Conservation (phyloP, 768 basidiomycete species). For the Flagelloscypha sp. region DNA sequence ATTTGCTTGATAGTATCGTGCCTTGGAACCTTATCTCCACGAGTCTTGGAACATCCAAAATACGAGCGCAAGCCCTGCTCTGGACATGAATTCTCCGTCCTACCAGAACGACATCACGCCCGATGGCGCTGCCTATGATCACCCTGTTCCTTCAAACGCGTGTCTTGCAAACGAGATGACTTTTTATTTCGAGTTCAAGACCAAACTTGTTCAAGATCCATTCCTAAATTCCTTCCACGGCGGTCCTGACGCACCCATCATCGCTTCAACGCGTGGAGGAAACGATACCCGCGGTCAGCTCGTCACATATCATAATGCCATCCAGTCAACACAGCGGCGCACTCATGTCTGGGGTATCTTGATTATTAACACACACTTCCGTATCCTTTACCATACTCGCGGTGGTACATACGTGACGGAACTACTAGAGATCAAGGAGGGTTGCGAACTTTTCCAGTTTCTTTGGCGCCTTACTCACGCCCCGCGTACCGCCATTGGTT, state of each 20-base stretch:
- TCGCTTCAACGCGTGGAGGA: background rate
- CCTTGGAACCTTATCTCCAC: conserved; percentile 3
- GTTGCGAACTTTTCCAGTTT: conserved; percentile 1
- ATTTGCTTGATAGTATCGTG: too few relatives aligned
- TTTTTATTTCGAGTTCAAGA: conserved; percentile 9
- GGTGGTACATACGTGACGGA: background rate
- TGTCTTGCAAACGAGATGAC: conserved; percentile 10
- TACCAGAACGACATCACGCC: too few relatives aligned
- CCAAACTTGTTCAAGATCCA: conserved; percentile 2
- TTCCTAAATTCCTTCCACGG: too few relatives aligned
- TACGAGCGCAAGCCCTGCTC: conserved; percentile 4
- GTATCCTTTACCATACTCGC: conserved; percentile 5
- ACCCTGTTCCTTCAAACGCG: conserved; percentile 3
- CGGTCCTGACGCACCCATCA: conserved; percentile 2
- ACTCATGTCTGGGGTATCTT: conserved; percentile 9
- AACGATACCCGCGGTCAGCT: conserved; percentile 10
- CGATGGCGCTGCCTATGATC: conserved; percentile 8
- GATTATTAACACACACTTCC: conserved; percentile 5
- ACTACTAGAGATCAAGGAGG: conserved; percentile 2
- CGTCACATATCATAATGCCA: conserved; percentile 10
- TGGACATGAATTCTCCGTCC: conserved; percentile 8
- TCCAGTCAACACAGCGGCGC: conserved; percentile 9
- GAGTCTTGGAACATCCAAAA: conserved; percentile 3
- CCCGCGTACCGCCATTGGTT: conserved; percentile 5
- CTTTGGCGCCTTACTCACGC: conserved; percentile 11